Evolutionary conservation across 441 rosid species (phyloP), one percentile per base, ranked within the genome.

Genomic region (Erodium moschatum): DNA sequence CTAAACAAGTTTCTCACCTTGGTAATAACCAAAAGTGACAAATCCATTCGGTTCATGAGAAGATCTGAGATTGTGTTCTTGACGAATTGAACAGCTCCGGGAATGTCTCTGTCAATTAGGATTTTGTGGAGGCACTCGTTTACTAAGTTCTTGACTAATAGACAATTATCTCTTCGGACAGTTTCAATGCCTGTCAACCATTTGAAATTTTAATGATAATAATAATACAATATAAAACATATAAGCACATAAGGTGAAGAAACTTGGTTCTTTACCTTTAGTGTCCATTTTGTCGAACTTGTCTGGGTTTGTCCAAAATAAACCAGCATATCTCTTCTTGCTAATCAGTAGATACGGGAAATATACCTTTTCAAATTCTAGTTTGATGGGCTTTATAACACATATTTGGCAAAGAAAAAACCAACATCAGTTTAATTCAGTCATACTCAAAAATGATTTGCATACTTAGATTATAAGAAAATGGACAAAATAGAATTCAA

Each of bases 251-350:
- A 27, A 16, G 40, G 66, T 15, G 10, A 31, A 70, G 70, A 72
- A 70, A 67, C 66, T 64, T 3, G 9, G 69, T 33, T 46, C 38
- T 75, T 78, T 81, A 90, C 98, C 98, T 87, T 94, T 94, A 67
- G 97, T 88, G 78, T 91, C 97, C 97, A 94, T 91, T 80, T 94
- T 91, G 84, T 94, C 99, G 75, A 81, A 91, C 73, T 85, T 85
- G 40, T 85, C 72, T 9, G 97, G 89, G 75, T 82, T 89, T 44
- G 99, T 91, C 97, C 97, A 94, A 65, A 75, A 82, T 77, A 94
- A 85, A 81, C 99, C 99, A 79, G 99, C 97, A 84, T 94, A 94
- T 79, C 97, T 86, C 86, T 94, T 94, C 87, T 94, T 94, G 85
- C 91, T 91, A 71, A 94, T 94, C 84, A 94, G 81, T 60, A 94